Percentiles rank a stretch among this genome's conserved stretches.
These are phyloP conservation scores for Mortierella alpina DNA, from an alignment of 192 early-diverging fungal genomes.

Conservation along the genomic window DNA sequence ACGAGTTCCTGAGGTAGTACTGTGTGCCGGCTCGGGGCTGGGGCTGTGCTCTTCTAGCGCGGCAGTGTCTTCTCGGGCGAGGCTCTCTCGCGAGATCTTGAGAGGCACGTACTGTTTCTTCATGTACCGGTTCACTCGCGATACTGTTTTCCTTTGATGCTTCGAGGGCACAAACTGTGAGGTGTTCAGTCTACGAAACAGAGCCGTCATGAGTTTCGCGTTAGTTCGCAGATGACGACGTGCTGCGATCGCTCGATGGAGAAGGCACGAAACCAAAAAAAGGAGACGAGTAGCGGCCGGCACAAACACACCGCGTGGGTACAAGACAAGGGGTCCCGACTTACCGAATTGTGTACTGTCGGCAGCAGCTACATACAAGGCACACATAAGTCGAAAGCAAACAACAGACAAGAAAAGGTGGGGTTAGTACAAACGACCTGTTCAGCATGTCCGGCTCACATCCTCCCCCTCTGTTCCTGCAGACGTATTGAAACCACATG, in stretches of 20 bases:
- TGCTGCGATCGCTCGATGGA: neutral
- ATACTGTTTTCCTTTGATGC: slow-evolving; percentile 71
- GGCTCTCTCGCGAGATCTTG: slow-evolving; percentile 43
- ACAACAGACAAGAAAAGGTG: neutral
- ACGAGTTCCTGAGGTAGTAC: neutral
- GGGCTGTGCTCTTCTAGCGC: slow-evolving; percentile 32
- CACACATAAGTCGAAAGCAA: neutral
- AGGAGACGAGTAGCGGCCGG: neutral
- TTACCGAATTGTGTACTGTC: slow-evolving; percentile 77
- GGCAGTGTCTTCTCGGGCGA: slow-evolving; percentile 27
- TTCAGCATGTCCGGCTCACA: too few relatives aligned
- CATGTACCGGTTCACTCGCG: slow-evolving; percentile 70
- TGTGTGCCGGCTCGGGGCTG: slow-evolving; percentile 24
- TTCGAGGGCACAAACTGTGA: slow-evolving; percentile 66
- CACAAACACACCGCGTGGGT: neutral
- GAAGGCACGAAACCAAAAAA: neutral
- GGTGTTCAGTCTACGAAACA: slow-evolving; percentile 59
- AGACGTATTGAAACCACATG: too few relatives aligned
- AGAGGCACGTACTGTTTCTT: slow-evolving; percentile 51
- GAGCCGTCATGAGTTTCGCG: neutral
- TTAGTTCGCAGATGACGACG: neutral
- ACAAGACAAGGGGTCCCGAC: neutral
- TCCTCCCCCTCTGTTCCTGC: too few relatives aligned
- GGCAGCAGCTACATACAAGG: slow-evolving; percentile 68
- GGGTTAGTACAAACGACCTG: neutral